Base-by-base conservation (phyloP, 441 rosid species). In the Erysimum pusillum region DNA sequence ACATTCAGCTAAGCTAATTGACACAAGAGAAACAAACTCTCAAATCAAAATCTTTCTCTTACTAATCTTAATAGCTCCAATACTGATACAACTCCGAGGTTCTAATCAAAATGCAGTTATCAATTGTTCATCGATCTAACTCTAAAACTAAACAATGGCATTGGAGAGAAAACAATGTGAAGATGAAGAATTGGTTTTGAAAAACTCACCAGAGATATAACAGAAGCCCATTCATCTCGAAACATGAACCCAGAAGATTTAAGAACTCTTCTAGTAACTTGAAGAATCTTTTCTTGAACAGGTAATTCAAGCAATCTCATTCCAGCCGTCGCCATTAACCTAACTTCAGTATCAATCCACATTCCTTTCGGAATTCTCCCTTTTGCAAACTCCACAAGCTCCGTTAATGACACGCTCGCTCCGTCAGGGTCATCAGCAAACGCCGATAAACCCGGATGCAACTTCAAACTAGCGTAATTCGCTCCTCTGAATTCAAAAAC, bases 311-410 rank as follows among this genome's bases (percentile, higher is more conserved):
- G 85, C 83, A 91, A 75, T 75, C 99, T 82, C 91, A 94, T 67
- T 68, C 99, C 99, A 15, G 97, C 99, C 1, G 99, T 92, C 2
- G 97, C 96, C 99, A 94, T 92, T 6, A 94, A 69, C 87, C 92
- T 75, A 76, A 91, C 17, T 79, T 79, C 96, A 91, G n/a, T n/a
- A n/a, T n/a, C n/a, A n/a, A n/a, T n/a, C n/a, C n/a, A 83, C 69
- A 57, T 20, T 39, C 79, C 85, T 15, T 62, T 62, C 0, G 99
- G 92, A 56, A 94, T 87, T 67, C 74, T 85, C 51, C 63, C 28
- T 64, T 82, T 91, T 13, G 83, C 96, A 51, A 91, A 94, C 68
- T 81, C 91, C 71, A 94, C 35, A 17, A 92, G 84, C 83, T 88
- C 87, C 63, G 28, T 42, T 76, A 94, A 57, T 17, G 97, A 92